Base-by-base conservation (phyloP, 2,329 filamentous ascomycete genomes). In the Nemania bipapillata region DNA sequence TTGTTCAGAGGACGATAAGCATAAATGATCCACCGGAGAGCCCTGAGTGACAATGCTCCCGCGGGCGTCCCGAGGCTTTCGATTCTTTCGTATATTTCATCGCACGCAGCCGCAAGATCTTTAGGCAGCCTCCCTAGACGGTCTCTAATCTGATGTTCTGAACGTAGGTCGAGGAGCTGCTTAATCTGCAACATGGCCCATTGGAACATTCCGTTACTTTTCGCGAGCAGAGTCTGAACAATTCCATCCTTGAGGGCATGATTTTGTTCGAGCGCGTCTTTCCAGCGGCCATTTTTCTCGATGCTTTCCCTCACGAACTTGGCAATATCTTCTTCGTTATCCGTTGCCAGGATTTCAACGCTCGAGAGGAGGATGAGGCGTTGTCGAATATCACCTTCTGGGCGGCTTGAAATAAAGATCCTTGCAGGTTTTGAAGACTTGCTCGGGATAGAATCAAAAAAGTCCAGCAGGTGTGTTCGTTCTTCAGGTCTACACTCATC, bases 351-450 rank as follows among this genome's bases (percentile, higher is more conserved):
- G 9, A 68, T 68, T 45, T 68, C 61, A 32, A 68, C 53, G 45
- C 28, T 68, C 6, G 55, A 62, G 28, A 8, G 42, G 8, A 57
- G 17, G 3, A 47, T 53, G 20, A 68, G 64, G 17, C 35, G 26
- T 4, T 52, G 15, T 24, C 61, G 37, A 63, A 70, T 70, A 52
- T 70, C 68, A 15, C 47, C 49, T 6, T 70, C 64, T 1, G 64
- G 68, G 6, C 68, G 59, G 11, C 68, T 70, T 15, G 68, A 67
- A 26, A 70, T 67, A 35, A 70, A 70, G 11, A 70, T 26, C 5
- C 54, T 70, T 15, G 69, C 52, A 11, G 68, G 56, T 22, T 68
- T 65, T 20, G 15, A 64, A 20, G 17, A 17, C 9, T 1, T 28
- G 55, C 17, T 7, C 1, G 17, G 59, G 40, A 70, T 40, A 3